phyloP scores from a whole-genome alignment of 768 basidiomycete genomes.

The Tulasnella sp. region DNA sequence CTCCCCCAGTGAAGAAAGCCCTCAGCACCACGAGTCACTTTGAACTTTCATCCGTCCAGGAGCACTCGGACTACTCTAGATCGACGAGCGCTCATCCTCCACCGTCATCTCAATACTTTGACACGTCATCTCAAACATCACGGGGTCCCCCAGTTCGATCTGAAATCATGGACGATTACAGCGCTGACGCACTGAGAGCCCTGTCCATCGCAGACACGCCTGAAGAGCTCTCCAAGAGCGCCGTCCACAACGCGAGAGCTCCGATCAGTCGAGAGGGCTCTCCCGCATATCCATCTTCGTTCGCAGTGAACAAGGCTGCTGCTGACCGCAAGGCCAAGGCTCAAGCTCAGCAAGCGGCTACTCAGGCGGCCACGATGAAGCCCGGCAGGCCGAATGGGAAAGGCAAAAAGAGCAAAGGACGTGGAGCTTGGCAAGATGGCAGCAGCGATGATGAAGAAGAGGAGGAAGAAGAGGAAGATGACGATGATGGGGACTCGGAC shows the following conservation, averaged over 20 bases:
- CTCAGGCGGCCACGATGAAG: slow-evolving; percentile 61
- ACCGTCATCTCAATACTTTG: neutral
- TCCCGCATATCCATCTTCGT: slow-evolving; percentile 60
- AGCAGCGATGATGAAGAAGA: slow-evolving; percentile 77
- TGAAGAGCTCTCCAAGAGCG: slow-evolving; percentile 16
- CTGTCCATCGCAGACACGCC: slow-evolving; percentile 56
- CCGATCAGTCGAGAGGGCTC: slow-evolving; percentile 27
- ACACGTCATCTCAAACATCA: neutral
- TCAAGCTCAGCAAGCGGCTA: slow-evolving; percentile 73
- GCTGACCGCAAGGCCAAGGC: slow-evolving; percentile 74
- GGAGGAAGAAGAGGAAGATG: slow-evolving; percentile 49
- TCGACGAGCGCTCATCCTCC: neutral
- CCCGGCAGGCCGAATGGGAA: slow-evolving; percentile 50
- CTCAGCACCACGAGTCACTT: neutral
- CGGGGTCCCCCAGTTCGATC: slow-evolving; percentile 7
- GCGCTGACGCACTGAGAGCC: slow-evolving; percentile 62
- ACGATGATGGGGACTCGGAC: slow-evolving; percentile 20
- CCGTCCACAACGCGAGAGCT: slow-evolving; percentile 24
- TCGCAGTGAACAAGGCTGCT: slow-evolving; percentile 75
- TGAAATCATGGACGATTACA: slow-evolving; percentile 32
- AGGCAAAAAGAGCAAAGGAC: slow-evolving; percentile 34
- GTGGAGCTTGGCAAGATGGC: slow-evolving; percentile 49
- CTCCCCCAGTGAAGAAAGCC: slow-evolving; percentile 12
- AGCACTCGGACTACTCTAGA: neutral
- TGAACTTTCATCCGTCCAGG: slow-evolving; percentile 9